Evolutionary conservation across 441 rosid genomes (phyloP).

Genomic region (Adansonia grandidieri): DNA sequence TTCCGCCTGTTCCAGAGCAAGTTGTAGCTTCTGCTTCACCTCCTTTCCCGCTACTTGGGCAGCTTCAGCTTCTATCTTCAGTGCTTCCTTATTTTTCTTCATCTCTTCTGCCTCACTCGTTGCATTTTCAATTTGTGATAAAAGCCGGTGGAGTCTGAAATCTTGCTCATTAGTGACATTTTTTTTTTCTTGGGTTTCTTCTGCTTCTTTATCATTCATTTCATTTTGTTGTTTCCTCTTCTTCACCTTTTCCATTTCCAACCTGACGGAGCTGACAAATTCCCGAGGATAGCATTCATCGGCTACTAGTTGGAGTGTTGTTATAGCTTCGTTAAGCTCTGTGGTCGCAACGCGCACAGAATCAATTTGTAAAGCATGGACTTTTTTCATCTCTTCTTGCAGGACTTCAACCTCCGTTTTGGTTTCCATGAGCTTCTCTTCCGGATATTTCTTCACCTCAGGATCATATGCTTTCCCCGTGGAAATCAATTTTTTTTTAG

Average conservation of each 20-base stretch:
- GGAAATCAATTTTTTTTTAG: slow-evolving; percentile 40
- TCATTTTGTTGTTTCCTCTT: slow-evolving; percentile 45
- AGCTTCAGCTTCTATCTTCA: slow-evolving; percentile 53
- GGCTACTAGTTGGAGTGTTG: slow-evolving; percentile 56
- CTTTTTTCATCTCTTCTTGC: slow-evolving; percentile 66
- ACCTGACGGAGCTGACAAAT: slow-evolving; percentile 43
- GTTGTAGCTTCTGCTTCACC: slow-evolving; percentile 50
- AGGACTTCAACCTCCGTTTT: slow-evolving; percentile 61
- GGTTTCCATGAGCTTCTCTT: slow-evolving; percentile 52
- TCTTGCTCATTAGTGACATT: slow-evolving; percentile 24
- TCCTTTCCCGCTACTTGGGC: slow-evolving; percentile 41
- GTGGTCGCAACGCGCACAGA: slow-evolving; percentile 48
- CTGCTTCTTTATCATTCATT: slow-evolving; percentile 35
- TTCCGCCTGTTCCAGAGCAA: slow-evolving; percentile 46
- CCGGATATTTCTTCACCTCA: slow-evolving; percentile 46
- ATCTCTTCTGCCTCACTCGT: slow-evolving; percentile 56
- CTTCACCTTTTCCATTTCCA: slow-evolving; percentile 60
- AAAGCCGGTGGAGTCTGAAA: slow-evolving; percentile 35
- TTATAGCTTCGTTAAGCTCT: slow-evolving; percentile 73
- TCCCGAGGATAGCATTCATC: slow-evolving; percentile 56
- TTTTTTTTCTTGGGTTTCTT: slow-evolving; percentile 30
- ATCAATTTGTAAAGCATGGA: slow-evolving; percentile 62
- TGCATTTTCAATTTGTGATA: slow-evolving; percentile 48
- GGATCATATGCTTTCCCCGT: slow-evolving; percentile 57
- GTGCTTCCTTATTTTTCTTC: slow-evolving; percentile 38